phyloP scores from a whole-genome alignment of 257 asterid species.

The Solanum sejunctum region DNA sequence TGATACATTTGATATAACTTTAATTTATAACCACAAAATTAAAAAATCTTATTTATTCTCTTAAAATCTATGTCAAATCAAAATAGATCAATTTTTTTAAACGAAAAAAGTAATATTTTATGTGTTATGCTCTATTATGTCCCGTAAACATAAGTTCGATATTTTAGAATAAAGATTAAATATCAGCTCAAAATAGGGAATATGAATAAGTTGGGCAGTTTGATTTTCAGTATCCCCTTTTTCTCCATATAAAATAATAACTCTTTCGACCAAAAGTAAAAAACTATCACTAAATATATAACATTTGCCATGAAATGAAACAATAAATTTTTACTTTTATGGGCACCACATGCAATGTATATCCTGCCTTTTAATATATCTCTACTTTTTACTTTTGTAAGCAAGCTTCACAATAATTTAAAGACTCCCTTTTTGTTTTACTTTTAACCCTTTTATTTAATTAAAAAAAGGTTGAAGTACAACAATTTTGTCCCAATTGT shows the following conservation, averaged over 20 bases:
- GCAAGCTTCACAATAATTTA: not conserved
- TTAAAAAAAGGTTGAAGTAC: not conserved
- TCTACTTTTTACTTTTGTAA: not conserved
- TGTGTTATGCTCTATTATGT: not conserved
- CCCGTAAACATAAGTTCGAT: not conserved
- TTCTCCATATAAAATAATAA: not conserved
- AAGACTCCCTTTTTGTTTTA: not conserved
- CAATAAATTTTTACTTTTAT: not conserved
- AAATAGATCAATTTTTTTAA: too few relatives aligned
- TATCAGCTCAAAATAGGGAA: not conserved
- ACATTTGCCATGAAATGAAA: not conserved
- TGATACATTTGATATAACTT: too few relatives aligned
- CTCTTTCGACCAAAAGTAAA: not conserved
- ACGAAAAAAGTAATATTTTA: too few relatives aligned
- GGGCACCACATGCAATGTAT: not conserved
- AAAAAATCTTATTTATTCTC: too few relatives aligned
- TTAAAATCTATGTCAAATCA: too few relatives aligned
- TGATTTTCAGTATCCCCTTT: not conserved
- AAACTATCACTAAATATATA: not conserved
- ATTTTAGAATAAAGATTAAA: not conserved
- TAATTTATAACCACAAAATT: too few relatives aligned
- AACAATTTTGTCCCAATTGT: not conserved
- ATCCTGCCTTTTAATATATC: not conserved
- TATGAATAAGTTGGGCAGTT: not conserved
- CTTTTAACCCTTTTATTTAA: not conserved